A percentile compares a stretch with the other conserved stretches of the same genome.
These are phyloP conservation scores for Ambrosia trifida DNA, from an alignment of 129 eudicot species.

Conservation along the genomic window DNA sequence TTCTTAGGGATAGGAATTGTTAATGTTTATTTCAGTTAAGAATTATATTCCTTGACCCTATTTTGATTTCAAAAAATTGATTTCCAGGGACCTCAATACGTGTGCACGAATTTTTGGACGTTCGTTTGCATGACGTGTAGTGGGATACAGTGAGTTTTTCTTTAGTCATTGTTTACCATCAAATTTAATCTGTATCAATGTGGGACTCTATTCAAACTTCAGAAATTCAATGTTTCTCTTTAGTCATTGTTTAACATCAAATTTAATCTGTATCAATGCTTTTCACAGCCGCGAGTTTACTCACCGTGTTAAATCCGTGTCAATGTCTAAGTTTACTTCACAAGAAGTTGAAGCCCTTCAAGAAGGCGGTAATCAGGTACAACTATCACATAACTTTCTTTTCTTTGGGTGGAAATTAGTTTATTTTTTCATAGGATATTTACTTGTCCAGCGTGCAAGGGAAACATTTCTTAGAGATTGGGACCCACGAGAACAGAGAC, in stretches of 20 bases:
- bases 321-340: constrained; percentile 87
- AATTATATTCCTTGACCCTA: constrained; percentile 10
- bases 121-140: constrained; percentile 89
- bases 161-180: constrained; percentile 9
- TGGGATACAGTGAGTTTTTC: constrained; percentile 85
- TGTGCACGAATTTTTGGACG: constrained; percentile 93
- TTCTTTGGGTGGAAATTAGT: constrained; percentile 18
- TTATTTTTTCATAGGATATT: constrained; percentile 25
- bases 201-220: no score
- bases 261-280: background rate
- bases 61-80: background rate
- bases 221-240: background rate
- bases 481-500: constrained; percentile 75
- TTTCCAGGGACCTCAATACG: constrained; percentile 96
- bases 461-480: constrained; percentile 82
- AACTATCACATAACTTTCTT: background rate
- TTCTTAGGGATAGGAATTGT: background rate
- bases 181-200: background rate
- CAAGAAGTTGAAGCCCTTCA: constrained; percentile 95
- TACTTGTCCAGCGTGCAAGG: constrained; percentile 73
- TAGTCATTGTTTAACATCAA: constrained; percentile 6
- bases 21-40: constrained; percentile 1
- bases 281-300: constrained; percentile 90
- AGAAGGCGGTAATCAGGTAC: constrained; percentile 96
- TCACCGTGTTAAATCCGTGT: constrained; percentile 92